A percentile compares a stretch with the other conserved stretches of the same genome.
Conservation (phyloP, 2,329 filamentous ascomycete genomes). For the Epichloe sp. region DNA sequence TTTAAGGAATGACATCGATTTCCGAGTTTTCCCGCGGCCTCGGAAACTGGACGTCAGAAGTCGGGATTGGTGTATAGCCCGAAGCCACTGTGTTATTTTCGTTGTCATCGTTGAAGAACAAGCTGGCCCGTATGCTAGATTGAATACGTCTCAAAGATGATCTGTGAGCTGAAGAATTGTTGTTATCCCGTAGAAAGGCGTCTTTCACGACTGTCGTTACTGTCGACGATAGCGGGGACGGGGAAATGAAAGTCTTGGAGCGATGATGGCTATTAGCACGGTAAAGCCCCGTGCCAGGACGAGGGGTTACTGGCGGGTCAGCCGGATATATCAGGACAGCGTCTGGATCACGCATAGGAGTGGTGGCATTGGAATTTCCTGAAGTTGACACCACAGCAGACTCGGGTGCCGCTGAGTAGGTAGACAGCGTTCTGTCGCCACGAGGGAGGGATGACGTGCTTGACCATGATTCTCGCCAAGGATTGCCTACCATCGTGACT, state of each 20-base stretch:
- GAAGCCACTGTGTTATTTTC: constrained; percentile 17
- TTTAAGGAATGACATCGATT: constrained; percentile 6
- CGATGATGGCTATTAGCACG: constrained; percentile 18
- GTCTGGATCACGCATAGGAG: constrained; percentile 18
- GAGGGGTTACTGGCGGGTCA: constrained; percentile 18
- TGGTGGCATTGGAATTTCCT: constrained; percentile 18
- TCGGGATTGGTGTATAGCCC: constrained; percentile 10
- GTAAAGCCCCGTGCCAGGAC: constrained; percentile 14
- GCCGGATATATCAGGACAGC: constrained; percentile 10
- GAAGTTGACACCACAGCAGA: constrained; percentile 13
- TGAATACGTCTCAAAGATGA: constrained; percentile 34
- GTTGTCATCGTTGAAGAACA: constrained; percentile 38
- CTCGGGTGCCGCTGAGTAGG: constrained; percentile 20
- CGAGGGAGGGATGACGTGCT: constrained; percentile 17
- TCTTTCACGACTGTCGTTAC: constrained; percentile 46
- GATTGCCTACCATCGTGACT: constrained; percentile 26
- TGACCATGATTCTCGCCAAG: constrained; percentile 27
- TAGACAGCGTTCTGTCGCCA: constrained; percentile 24
- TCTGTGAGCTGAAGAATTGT: constrained; percentile 24
- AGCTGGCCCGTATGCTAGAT: constrained; percentile 37
- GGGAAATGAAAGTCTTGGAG: constrained; percentile 40
- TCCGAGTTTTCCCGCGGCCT: constrained; percentile 11
- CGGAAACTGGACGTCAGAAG: constrained; percentile 15
- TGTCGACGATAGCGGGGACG: constrained; percentile 46
- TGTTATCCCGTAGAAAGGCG: constrained; percentile 34